phyloP scores from a whole-genome alignment of 2,329 filamentous ascomycete genomes.

The Ophiostoma triangulosporum region DNA sequence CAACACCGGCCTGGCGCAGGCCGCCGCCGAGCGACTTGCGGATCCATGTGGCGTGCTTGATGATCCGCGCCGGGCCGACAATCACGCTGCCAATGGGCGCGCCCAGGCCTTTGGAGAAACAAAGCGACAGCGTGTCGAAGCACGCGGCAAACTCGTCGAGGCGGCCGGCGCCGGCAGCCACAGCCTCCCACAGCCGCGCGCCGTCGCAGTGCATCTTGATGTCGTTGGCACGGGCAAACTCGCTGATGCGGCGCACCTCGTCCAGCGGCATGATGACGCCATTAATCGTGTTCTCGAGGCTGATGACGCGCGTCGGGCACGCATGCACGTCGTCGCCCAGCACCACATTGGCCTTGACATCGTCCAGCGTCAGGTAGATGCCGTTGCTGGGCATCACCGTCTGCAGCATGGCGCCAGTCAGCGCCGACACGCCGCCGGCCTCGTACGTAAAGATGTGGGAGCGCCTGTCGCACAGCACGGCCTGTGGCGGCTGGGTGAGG shows the following conservation, averaged over 20 bases:
- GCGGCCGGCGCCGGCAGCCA: slow-evolving; percentile 28
- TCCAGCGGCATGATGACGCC: slow-evolving; percentile 65
- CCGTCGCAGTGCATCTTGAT: slow-evolving; percentile 37
- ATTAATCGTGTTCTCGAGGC: slow-evolving; percentile 72
- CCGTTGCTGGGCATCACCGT: slow-evolving; percentile 57
- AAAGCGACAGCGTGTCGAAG: slow-evolving; percentile 46
- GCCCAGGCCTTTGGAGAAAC: slow-evolving; percentile 40
- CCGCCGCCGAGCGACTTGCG: slow-evolving; percentile 73
- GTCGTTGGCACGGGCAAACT: slow-evolving; percentile 46
- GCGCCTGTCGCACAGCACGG: slow-evolving; percentile 64
- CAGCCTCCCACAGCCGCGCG: slow-evolving; percentile 38
- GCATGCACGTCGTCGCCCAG: slow-evolving; percentile 59
- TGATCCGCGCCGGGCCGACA: slow-evolving; percentile 33
- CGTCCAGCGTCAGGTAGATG: slow-evolving; percentile 60
- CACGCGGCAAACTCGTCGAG: slow-evolving; percentile 28
- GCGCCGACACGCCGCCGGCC: slow-evolving; percentile 41
- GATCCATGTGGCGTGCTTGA: slow-evolving; percentile 59
- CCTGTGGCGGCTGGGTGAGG: slow-evolving; percentile 65
- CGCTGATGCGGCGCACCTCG: slow-evolving; percentile 55
- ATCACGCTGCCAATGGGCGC: slow-evolving; percentile 37
- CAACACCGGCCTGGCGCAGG: slow-evolving; percentile 60
- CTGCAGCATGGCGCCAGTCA: slow-evolving; percentile 59
- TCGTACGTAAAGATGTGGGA: slow-evolving; percentile 63
- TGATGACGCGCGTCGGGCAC: slow-evolving; percentile 70
- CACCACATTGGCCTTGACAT: slow-evolving; percentile 53